A percentile compares a stretch with the other conserved stretches of the same genome.
Evolutionary conservation across 345 rosid species (phyloP).

Genomic region (Gossypioides kirkii): DNA sequence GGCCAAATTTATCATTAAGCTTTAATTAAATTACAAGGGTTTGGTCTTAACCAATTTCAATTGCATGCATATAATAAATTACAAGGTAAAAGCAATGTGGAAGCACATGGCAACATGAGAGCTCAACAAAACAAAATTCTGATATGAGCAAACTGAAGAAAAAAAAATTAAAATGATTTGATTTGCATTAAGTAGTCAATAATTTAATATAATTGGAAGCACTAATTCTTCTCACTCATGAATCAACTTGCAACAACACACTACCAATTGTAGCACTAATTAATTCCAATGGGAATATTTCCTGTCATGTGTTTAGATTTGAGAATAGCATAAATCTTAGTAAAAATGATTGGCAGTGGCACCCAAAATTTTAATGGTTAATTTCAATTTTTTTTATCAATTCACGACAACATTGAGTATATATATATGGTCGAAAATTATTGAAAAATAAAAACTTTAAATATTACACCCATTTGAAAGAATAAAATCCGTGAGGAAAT

Average conservation of each 20-base stretch:
- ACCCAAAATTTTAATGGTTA: slow-evolving; percentile 3
- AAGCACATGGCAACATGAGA: slow-evolving; percentile 33
- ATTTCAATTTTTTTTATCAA: slow-evolving; percentile 21
- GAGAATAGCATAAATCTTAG: slow-evolving; percentile 28
- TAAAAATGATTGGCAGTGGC: slow-evolving; percentile 27
- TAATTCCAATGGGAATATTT: slow-evolving; percentile 23
- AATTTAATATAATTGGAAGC: slow-evolving; percentile 24
- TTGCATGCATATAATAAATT: not conserved
- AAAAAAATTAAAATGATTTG: not conserved
- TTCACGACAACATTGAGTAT: slow-evolving; percentile 5
- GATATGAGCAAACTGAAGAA: slow-evolving; percentile 13
- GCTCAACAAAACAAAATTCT: slow-evolving; percentile 22
- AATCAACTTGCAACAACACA: not conserved
- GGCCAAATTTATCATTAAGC: too few species aligned
- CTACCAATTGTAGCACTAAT: not conserved
- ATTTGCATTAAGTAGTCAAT: slow-evolving; percentile 16
- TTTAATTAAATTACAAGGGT: not conserved
- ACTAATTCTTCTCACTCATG: slow-evolving; percentile 8
- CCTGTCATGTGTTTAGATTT: slow-evolving; percentile 28
- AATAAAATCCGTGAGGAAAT: slow-evolving; percentile 8
- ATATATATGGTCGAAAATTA: slow-evolving; percentile 2
- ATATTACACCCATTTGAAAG: not conserved
- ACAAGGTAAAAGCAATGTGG: slow-evolving; percentile 6
- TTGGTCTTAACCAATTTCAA: not conserved
- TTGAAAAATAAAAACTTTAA: too few species aligned